Evolutionary conservation across 1,284 basidiomycete species (phyloP).

Genomic region (Ceratobasidium sp.): DNA sequence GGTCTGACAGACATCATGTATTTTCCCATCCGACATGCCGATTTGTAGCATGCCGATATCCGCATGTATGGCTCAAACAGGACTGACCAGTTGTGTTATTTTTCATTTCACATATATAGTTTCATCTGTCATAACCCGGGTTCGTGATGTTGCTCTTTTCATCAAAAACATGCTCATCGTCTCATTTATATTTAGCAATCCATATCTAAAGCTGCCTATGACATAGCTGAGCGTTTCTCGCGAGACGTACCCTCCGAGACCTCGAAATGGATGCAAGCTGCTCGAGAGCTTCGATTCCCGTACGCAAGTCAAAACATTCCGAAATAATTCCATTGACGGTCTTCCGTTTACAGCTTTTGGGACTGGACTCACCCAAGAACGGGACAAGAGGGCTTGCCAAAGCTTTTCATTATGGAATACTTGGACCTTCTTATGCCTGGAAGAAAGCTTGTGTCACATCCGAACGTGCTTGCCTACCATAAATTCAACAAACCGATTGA

Average conservation of each 20-base stretch:
- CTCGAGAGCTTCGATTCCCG: conserved; percentile 39
- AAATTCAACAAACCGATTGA: conserved; percentile 9
- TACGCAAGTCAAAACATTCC: background rate
- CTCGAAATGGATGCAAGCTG: conserved; percentile 33
- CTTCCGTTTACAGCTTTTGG: conserved; percentile 24
- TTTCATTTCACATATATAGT: too few relatives aligned
- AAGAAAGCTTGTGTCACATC: background rate
- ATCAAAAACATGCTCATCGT: background rate
- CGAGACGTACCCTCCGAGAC: background rate
- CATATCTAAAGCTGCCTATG: conserved; percentile 15
- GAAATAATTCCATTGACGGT: too few relatives aligned
- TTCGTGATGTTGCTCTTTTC: background rate
- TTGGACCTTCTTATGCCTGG: background rate
- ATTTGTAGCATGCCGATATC: too few relatives aligned
- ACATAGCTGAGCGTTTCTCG: conserved; percentile 26
- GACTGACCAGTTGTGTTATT: too few relatives aligned
- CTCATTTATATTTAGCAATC: conserved; percentile 26
- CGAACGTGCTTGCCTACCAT: conserved; percentile 24
- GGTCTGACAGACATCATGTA: too few relatives aligned
- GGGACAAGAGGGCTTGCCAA: conserved; percentile 20
- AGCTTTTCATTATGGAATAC: background rate
- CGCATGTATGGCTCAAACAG: too few relatives aligned
- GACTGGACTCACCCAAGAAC: conserved; percentile 38
- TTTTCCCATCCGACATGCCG: too few relatives aligned
- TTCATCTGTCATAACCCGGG: too few relatives aligned